Evolutionary conservation across 1,284 basidiomycete genomes (phyloP).

Genomic region (Naganishia albida): DNA sequence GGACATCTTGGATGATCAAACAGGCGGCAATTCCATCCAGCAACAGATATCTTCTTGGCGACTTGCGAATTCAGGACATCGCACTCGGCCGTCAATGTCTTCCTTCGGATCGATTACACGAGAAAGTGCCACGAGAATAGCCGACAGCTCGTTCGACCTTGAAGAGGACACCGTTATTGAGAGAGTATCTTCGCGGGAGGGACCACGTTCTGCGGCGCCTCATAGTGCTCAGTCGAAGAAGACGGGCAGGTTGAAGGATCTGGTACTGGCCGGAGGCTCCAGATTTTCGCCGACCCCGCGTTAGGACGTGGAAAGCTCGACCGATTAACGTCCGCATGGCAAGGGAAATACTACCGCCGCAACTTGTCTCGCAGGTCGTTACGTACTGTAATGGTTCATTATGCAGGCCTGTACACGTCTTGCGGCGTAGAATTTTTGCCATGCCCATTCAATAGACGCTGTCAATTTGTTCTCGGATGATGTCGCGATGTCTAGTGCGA

Average conservation of each 20-base stretch:
- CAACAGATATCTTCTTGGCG: conserved; percentile 23
- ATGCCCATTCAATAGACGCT: no score
- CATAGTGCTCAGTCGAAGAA: conserved; percentile 6
- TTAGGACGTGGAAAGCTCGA: neutral
- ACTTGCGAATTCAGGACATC: conserved; percentile 17
- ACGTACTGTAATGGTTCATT: neutral
- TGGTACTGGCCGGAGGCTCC: conserved; percentile 16
- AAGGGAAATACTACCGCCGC: neutral
- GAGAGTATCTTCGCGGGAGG: conserved; percentile 14
- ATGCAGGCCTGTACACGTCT: no score
- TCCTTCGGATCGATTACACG: conserved; percentile 23
- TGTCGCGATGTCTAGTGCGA: neutral
- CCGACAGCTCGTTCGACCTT: conserved; percentile 24
- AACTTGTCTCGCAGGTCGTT: neutral
- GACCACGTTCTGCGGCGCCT: conserved; percentile 6
- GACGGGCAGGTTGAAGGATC: conserved; percentile 25
- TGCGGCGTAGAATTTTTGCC: no score
- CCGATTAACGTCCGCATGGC: neutral
- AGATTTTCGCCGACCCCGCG: conserved; percentile 23
- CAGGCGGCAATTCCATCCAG: conserved; percentile 18
- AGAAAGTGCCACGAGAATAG: conserved; percentile 1
- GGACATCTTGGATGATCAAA: conserved; percentile 22
- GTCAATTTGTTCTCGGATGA: no score
- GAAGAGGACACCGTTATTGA: conserved; percentile 25
- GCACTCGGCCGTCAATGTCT: conserved; percentile 25